Percentiles rank a stretch among this genome's conserved stretches.
Conservation (phyloP, 2,329 filamentous ascomycete genomes). For the Beauveria medogensis region DNA sequence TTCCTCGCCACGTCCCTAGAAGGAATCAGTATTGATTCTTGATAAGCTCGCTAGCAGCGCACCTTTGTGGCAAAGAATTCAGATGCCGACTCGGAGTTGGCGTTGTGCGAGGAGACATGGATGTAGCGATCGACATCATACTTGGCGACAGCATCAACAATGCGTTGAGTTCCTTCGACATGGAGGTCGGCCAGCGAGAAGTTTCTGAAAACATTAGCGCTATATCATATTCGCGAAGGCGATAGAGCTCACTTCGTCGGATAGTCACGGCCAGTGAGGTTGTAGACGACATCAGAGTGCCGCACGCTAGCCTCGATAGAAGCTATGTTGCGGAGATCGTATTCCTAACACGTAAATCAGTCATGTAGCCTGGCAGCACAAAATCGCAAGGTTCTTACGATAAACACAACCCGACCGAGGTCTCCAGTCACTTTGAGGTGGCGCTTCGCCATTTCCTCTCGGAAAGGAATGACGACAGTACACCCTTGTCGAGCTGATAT, state of each 20-base stretch:
- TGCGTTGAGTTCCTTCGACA: constrained; percentile 84
- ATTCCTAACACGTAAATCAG: constrained; percentile 55
- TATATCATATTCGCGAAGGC: constrained; percentile 14
- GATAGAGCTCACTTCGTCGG: constrained; percentile 71
- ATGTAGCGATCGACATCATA: constrained; percentile 97
- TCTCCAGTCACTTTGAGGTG: constrained; percentile 96
- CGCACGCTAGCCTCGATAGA: constrained; percentile 95
- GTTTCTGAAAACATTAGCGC: constrained; percentile 57
- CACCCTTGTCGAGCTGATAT: constrained; percentile 76
- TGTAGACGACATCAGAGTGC: constrained; percentile 97
- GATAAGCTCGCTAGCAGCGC: constrained; percentile 13
- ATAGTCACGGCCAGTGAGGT: constrained; percentile 88
- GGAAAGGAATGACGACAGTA: constrained; percentile 85
- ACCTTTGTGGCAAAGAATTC: constrained; percentile 92
- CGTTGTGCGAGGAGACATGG: constrained; percentile 93
- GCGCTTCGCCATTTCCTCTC: constrained; percentile 96
- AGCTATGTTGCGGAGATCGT: constrained; percentile 85
- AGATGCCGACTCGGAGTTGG: constrained; percentile 67
- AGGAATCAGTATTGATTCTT: constrained; percentile 13
- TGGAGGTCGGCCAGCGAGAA: constrained; percentile 90
- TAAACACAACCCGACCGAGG: constrained; percentile 78
- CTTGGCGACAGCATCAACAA: constrained; percentile 89
- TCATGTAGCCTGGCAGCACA: not conserved
- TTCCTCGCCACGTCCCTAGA: constrained; percentile 67
- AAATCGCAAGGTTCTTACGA: constrained; percentile 45